A percentile compares a stretch with the other conserved stretches of the same genome.
Conservation (phyloP, 75 land plant genomes). For the Pinus albicaulis region DNA sequence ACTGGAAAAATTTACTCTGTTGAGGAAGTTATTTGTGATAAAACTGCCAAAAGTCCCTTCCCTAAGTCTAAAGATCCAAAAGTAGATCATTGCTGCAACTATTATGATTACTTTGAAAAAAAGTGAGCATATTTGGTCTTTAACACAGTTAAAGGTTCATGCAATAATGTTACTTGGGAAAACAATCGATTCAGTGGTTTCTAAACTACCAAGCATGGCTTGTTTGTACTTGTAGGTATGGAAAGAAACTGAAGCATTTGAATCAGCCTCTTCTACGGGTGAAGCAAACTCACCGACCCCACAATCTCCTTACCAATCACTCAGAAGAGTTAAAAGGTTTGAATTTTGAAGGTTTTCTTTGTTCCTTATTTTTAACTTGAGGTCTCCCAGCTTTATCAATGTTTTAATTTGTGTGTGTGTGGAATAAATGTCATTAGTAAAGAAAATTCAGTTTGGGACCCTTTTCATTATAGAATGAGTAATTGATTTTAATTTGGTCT, state of each 20-base stretch:
- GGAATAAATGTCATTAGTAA: background rate
- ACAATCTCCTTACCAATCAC: slow-evolving; percentile 59
- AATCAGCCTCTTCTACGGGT: slow-evolving; percentile 74
- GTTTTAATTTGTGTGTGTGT: background rate
- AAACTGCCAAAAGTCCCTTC: slow-evolving; percentile 65
- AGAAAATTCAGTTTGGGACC: background rate
- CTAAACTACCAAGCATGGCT: too few relatives aligned
- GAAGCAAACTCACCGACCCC: slow-evolving; percentile 84
- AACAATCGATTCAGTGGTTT: background rate
- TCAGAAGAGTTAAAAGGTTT: slow-evolving; percentile 7
- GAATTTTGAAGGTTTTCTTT: background rate
- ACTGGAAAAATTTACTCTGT: slow-evolving; percentile 82
- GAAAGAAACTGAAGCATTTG: slow-evolving; percentile 44
- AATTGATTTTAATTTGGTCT: background rate
- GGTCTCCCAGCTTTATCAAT: background rate
- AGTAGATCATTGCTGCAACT: slow-evolving; percentile 22
- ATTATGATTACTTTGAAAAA: slow-evolving; percentile 61
- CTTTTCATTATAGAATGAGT: background rate
- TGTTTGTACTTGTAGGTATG: slow-evolving; percentile 42
- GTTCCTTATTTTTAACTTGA: background rate
- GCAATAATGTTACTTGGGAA: background rate
- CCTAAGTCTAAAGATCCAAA: slow-evolving; percentile 18
- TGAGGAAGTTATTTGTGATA: slow-evolving; percentile 36
- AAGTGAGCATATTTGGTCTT: slow-evolving; percentile 37
- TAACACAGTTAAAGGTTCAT: background rate